These are phyloP conservation scores for Carnegiea gigantea DNA, from an alignment of 179 eudicot genomes.

Conservation along the genomic window DNA sequence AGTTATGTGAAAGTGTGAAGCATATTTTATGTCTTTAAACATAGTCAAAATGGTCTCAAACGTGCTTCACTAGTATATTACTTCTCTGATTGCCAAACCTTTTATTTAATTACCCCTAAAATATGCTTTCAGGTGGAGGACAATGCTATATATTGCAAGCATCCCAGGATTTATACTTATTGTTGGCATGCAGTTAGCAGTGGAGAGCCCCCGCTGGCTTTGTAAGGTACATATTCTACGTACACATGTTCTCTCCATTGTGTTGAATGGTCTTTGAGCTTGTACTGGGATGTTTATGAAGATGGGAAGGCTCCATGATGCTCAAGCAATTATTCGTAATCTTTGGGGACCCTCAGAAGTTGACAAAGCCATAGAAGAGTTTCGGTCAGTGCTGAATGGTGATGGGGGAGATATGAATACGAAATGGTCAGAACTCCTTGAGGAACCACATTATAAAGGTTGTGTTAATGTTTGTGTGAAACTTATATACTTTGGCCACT, in stretches of 20 bases:
- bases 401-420: constrained; percentile 47
- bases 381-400: constrained; percentile 51
- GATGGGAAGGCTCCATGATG: constrained; percentile 71
- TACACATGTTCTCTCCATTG: constrained; percentile 2
- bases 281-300: constrained; percentile 25
- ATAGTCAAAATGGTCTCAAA: background rate
- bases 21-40: background rate
- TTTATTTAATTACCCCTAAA: background rate
- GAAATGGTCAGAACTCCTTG: constrained; percentile 72
- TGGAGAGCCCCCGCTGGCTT: constrained; percentile 87
- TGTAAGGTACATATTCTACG: constrained; percentile 55
- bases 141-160: constrained; percentile 66
- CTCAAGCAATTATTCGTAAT: constrained; percentile 49
- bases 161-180: constrained; percentile 65
- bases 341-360: constrained; percentile 77
- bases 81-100: background rate
- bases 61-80: background rate
- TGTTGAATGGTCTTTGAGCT: background rate
- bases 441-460: constrained; percentile 82
- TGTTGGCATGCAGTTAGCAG: constrained; percentile 80
- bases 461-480: constrained; percentile 6
- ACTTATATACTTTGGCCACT: constrained; percentile 6
- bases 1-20: background rate
- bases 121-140: constrained; percentile 69
- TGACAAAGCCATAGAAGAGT: constrained; percentile 65